These are phyloP conservation scores for Exophiala sp. DNA, from an alignment of 2,329 filamentous ascomycete species.

Conservation along the genomic window DNA sequence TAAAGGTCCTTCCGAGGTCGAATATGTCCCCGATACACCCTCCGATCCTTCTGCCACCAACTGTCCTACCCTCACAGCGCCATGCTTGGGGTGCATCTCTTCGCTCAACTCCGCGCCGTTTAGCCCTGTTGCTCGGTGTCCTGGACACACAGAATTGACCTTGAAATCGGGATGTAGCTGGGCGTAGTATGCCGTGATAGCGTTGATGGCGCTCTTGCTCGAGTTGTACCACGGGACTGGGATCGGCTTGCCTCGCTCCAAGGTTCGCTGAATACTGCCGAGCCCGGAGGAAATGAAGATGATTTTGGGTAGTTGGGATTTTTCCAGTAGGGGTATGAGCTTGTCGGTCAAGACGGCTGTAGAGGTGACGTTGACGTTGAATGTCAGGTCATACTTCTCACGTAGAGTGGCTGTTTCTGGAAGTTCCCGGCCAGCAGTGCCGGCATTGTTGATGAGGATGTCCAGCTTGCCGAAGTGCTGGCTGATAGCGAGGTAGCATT, in stretches of 20 bases:
- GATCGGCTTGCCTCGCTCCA: slow-evolving; percentile 6
- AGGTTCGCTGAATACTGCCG: slow-evolving; percentile 17
- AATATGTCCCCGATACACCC: slow-evolving; percentile 23
- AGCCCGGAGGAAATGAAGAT: slow-evolving; percentile 22
- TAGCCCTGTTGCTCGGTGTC: slow-evolving; percentile 18
- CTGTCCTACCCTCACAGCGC: slow-evolving; percentile 21
- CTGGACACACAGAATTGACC: slow-evolving; percentile 27
- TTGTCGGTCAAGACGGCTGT: slow-evolving; percentile 24
- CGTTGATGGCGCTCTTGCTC: slow-evolving; percentile 24
- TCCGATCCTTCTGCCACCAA: slow-evolving; percentile 22
- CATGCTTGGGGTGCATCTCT: slow-evolving; percentile 21
- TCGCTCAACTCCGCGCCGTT: slow-evolving; percentile 17
- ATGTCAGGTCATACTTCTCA: slow-evolving; percentile 27
- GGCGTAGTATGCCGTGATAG: slow-evolving; percentile 24
- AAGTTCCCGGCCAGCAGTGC: slow-evolving; percentile 23
- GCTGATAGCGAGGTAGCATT: slow-evolving; percentile 31
- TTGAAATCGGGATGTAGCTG: slow-evolving; percentile 21
- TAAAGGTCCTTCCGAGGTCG: slow-evolving; percentile 16
- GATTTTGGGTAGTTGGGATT: slow-evolving; percentile 22
- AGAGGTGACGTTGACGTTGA: slow-evolving; percentile 29
- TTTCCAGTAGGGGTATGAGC: slow-evolving; percentile 23
- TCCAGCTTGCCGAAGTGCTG: slow-evolving; percentile 35
- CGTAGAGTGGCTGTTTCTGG: slow-evolving; percentile 14
- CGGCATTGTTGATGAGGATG: slow-evolving; percentile 38
- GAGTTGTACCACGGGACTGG: slow-evolving; percentile 18